Base-by-base conservation (phyloP, 2,329 filamentous ascomycete genomes). In the Hysterium pulicare region DNA sequence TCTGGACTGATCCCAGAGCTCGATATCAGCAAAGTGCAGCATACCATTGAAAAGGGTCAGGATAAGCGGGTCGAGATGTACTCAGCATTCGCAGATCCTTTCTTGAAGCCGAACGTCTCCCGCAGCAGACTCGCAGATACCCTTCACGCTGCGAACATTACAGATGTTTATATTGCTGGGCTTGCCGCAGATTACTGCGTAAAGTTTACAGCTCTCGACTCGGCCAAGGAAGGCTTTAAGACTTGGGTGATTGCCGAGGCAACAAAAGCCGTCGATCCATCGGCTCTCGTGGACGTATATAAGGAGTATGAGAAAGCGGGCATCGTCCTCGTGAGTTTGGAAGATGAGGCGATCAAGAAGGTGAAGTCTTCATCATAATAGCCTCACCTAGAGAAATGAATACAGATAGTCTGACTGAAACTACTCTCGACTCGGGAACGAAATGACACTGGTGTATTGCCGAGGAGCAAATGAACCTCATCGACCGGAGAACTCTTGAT, bases 141-240 rank as follows among this genome's bases (percentile, higher is more conserved):
- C 36, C 64, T 98, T 53, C 74, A 66, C 39, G 72, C 72, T 2
- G 71, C 71, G 13, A 72, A 69, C 1, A 72, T 95, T 21, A 89
- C 86, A 5, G 79, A 94, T 63, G 87, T 96, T 5, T 96, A 84
- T 63, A 80, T 93, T 17, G 89, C 88, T 1, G 93, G 93, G 0
- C 62, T 98, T 41, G 91, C 93, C 3, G 83, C 82, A 15, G 93
- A 97, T 67, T 95, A 87, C 65, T 98, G 93, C 64, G 90, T 97
- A 42, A 84, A 82, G 61, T 78, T 71, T 48, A 95, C 90, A 13
- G 91, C 90, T 0, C 68, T 89, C 38, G 87, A 96, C 73, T 84
- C 90, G 1, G 75, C 69, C 2, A 78, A 76, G 49, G 83, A 86
- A 54, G 91, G 90, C 0, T 96, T 93, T 61, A 72, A 67, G 53